Base-by-base conservation (phyloP, 495 filamentous ascomycete genomes). In the Penicillium lividum region DNA sequence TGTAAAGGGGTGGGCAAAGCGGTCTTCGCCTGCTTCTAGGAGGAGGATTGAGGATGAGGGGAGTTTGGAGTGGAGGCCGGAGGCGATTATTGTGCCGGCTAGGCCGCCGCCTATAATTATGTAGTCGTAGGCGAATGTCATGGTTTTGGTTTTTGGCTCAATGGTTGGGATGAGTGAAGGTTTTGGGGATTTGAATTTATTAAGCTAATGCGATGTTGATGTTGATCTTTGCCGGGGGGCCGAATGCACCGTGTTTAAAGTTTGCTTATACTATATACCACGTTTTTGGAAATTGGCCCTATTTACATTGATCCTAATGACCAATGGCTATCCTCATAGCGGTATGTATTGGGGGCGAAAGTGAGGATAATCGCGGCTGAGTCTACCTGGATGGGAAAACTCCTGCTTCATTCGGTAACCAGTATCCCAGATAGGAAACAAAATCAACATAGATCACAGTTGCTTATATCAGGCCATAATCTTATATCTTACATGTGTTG, bases 41-140 rank as follows among this genome's bases (percentile, higher is more conserved):
- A 75, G 43, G 1, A 68, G 38, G n/a, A 75, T 60, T 15, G 54
- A 58, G 0, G 59, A 44, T 8, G 40, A 7, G 8, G 69, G 70
- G 16, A 64, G 54, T 25, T 49, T 43, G 40, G 67, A 51, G 13
- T 62, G 52, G 3, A 72, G 64, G 4, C 66, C 59, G 9, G 69
- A 74, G 18, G 77, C 77, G 25, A 79, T 47, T 11, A 74, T 72
- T 54, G 72, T 78, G 36, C 68, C 80, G 0, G 73, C 68, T 3
- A 72, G 71, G 16, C 78, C 79, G 10, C 77, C 80, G 69, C 75
- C 75, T 9, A 69, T 68, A 16, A 77, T 64, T 9, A 79, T 69
- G 51, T 75, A 73, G 40, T 72, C 29, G 27, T 29, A 16, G 13
- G 47, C 47, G 28, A 50, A 40, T 13, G 38, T 13, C 38, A 40